These are phyloP conservation scores for Coleophoma cylindrospora DNA, from an alignment of 2,329 filamentous ascomycete species.

Conservation along the genomic window DNA sequence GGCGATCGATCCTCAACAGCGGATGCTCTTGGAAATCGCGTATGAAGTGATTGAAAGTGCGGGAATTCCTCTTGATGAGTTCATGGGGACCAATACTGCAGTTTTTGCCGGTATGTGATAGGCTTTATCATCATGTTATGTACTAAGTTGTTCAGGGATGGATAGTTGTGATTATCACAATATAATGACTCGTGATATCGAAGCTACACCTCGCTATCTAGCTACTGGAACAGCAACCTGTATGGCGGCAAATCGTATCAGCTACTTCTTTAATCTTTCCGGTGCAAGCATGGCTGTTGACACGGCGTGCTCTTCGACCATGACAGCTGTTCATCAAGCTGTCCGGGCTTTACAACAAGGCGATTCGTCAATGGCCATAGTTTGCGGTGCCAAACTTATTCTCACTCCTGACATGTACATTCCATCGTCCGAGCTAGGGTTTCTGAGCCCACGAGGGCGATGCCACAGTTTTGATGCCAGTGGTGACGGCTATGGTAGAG, in stretches of 20 bases:
- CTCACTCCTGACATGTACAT: constrained; percentile 7
- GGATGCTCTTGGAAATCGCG: constrained; percentile 3
- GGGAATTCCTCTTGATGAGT: not conserved
- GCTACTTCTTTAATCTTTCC: constrained; percentile 14
- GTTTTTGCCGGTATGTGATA: constrained; percentile 3
- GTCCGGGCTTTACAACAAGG: constrained; percentile 39
- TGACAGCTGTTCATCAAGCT: constrained; percentile 48
- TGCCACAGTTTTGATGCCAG: constrained; percentile 47
- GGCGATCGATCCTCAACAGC: constrained; percentile 11
- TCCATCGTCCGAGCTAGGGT: constrained; percentile 7
- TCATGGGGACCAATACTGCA: constrained; percentile 10
- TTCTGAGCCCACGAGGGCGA: constrained; percentile 38
- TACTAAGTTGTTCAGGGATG: not conserved
- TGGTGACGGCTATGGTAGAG: constrained; percentile 56
- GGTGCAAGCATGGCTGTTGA: constrained; percentile 31
- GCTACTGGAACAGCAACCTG: constrained; percentile 10
- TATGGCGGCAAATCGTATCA: constrained; percentile 11
- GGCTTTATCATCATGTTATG: too few species aligned
- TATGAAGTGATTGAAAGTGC: constrained; percentile 2
- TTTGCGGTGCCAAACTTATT: constrained; percentile 31
- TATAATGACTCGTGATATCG: constrained; percentile 12
- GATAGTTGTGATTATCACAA: constrained; percentile 3
- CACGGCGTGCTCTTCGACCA: constrained; percentile 50
- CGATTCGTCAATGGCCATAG: constrained; percentile 40
- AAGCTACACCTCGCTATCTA: constrained; percentile 12